Evolutionary conservation across 768 basidiomycete genomes (phyloP).

Genomic region (Pseudohyphozyma bogoriensis): DNA sequence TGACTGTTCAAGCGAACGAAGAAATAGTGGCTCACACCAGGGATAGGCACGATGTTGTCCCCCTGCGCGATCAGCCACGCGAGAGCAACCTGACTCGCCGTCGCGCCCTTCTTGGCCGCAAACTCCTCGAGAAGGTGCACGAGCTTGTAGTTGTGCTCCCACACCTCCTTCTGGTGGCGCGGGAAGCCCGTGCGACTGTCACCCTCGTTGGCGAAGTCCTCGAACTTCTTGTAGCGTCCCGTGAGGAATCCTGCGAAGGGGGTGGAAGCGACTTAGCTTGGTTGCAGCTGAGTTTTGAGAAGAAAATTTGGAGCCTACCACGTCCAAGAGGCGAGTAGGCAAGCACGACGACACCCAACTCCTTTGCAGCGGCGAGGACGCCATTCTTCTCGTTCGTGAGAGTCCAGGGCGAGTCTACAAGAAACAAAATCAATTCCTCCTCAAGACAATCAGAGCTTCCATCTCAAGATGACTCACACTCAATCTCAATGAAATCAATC

Average conservation of each 20-base stretch:
- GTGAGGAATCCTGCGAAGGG: conserved; percentile 22
- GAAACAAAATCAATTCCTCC: background rate
- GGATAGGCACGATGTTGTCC: conserved; percentile 32
- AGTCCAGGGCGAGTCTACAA: conserved; percentile 19
- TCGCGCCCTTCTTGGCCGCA: conserved; percentile 38
- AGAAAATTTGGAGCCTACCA: too few species aligned
- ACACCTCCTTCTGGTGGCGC: conserved; percentile 45
- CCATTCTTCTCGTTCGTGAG: conserved; percentile 28
- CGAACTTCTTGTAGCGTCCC: conserved; percentile 35
- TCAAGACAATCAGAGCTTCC: background rate
- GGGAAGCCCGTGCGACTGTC: conserved; percentile 40
- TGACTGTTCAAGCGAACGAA: background rate
- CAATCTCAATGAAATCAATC: conserved; percentile 55
- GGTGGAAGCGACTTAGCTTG: background rate
- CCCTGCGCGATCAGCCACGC: conserved; percentile 39
- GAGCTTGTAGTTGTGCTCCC: conserved; percentile 7
- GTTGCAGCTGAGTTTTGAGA: background rate
- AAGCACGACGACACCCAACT: conserved; percentile 38
- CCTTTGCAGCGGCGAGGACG: conserved; percentile 38
- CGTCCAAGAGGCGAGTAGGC: conserved; percentile 36
- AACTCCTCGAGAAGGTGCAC: conserved; percentile 31
- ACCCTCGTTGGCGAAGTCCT: conserved; percentile 38
- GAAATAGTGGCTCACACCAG: conserved; percentile 18
- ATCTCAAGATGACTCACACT: conserved; percentile 35
- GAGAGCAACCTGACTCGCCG: conserved; percentile 39